Percentiles rank a stretch among this genome's conserved stretches.
Evolutionary conservation across 495 filamentous ascomycete genomes (phyloP).

Genomic region (Aspergillus sparsus): DNA sequence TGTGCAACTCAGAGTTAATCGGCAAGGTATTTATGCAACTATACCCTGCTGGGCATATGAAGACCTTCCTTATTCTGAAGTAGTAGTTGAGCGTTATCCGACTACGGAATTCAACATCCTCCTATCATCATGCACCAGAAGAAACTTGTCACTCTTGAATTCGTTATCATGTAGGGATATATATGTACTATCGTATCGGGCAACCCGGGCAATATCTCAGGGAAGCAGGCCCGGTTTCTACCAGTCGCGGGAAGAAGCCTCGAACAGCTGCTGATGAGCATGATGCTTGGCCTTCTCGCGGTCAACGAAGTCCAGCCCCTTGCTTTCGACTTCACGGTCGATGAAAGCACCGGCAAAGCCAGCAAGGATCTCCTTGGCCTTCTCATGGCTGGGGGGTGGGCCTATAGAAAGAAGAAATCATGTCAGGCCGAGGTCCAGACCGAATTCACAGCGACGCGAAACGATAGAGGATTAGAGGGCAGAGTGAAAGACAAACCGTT

Average conservation of each 20-base stretch:
- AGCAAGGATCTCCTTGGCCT: constrained; percentile 73
- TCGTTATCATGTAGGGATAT: too few species aligned
- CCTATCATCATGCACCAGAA: too few species aligned
- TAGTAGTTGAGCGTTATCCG: too few species aligned
- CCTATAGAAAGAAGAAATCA: constrained; percentile 40
- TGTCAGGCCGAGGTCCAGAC: too few species aligned
- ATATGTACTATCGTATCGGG: too few species aligned
- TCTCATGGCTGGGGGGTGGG: constrained; percentile 59
- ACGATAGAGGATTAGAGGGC: not conserved
- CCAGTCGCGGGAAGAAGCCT: constrained; percentile 46
- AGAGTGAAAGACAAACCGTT: constrained; percentile 50
- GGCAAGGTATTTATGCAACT: too few species aligned
- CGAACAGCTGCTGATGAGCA: constrained; percentile 58
- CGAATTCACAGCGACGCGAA: not conserved
- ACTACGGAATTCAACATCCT: too few species aligned
- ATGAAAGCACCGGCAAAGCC: constrained; percentile 69
- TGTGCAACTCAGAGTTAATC: too few species aligned
- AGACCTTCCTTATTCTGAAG: too few species aligned
- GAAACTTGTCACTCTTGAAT: too few species aligned
- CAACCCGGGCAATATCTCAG: too few species aligned
- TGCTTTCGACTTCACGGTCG: constrained; percentile 71
- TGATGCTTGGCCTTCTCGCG: constrained; percentile 66
- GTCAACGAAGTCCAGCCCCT: constrained; percentile 69
- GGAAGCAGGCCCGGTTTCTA: not conserved
- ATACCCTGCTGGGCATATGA: too few species aligned